A percentile compares a stretch with the other conserved stretches of the same genome.
These are phyloP conservation scores for Hypsizygus marmoreus DNA, from an alignment of 768 basidiomycete genomes.

Conservation along the genomic window DNA sequence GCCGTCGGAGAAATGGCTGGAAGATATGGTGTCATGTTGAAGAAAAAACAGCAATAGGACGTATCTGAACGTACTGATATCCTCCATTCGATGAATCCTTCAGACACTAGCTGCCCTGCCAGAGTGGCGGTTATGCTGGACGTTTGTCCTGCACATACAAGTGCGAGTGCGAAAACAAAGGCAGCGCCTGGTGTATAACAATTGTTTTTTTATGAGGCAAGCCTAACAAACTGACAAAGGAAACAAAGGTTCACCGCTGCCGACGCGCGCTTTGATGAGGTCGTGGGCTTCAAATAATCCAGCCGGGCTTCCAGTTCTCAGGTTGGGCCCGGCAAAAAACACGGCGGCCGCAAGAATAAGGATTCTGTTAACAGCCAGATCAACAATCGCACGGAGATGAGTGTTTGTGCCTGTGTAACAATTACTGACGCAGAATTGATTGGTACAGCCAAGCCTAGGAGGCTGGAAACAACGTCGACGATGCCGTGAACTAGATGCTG, in stretches of 20 bases:
- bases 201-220: background rate
- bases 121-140: slow-evolving; percentile 79
- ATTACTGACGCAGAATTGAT: slow-evolving; percentile 67
- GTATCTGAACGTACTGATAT: slow-evolving; percentile 44
- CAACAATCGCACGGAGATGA: background rate
- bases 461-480: slow-evolving; percentile 56
- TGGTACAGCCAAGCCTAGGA: slow-evolving; percentile 70
- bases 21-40: background rate
- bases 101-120: slow-evolving; percentile 77
- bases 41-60: background rate
- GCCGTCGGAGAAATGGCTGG: slow-evolving; percentile 61
- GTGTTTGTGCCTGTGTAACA: background rate
- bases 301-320: slow-evolving; percentile 42
- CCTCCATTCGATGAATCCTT: slow-evolving; percentile 79
- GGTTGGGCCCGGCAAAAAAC: slow-evolving; percentile 49
- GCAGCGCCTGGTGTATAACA: slow-evolving; percentile 52
- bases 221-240: background rate
- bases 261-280: slow-evolving; percentile 56
- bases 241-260: slow-evolving; percentile 44
- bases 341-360: slow-evolving; percentile 73
- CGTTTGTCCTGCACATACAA: slow-evolving; percentile 76
- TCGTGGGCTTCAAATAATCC: slow-evolving; percentile 75
- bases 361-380: slow-evolving; percentile 44
- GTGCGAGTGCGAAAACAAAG: slow-evolving; percentile 71
- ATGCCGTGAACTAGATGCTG: slow-evolving; percentile 59